Evolutionary conservation across 345 rosid species (phyloP), one percentile per base, ranked within the genome.

Genomic region (Corchorus capsularis): DNA sequence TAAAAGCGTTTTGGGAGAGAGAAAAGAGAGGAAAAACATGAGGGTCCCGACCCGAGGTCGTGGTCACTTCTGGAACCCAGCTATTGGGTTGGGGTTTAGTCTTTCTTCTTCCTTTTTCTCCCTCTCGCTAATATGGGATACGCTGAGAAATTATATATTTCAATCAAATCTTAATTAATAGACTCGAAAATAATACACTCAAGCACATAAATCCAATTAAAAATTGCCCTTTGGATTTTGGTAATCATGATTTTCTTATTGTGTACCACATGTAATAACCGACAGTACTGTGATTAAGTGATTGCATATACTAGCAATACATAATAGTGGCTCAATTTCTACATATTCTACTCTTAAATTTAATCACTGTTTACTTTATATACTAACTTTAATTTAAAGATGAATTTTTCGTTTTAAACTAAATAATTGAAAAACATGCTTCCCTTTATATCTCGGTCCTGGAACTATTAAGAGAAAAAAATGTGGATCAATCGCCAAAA

Each of bases 11-110:
- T 27, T 1, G 3, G 15, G 68, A 20, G 56, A 53, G 45, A 53
- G 73, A 77, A 79, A 66, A 73, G 69, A 74, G 45, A 77, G 76
- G 47, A 69, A 69, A 56, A 39, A 12, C 20, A 41, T 41, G 19
- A 19, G 54, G 72, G 81, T 75, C 22, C 72, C 35, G 17, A 39
- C 43, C 43, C 43, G 43, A 46, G 17, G 69, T 67, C 76, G 76
- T 80, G 82, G 81, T 82, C 85, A 82, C 75, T 75, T 70, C 53
- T 61, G 70, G 55, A 62, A 39, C 22, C 53, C 55, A 32, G 37
- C 35, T 66, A 57, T 76, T 6, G 71, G 63, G 63, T 67, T 57
- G 46, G 79, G 79, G 72, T 6, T 20, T 52, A 39, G 57, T 4
- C 1, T 20, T 1, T 11, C 41, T 27, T 27, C 46, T 67, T 17